phyloP scores from a whole-genome alignment of 306 rosid genomes.

The Malus domestica region DNA sequence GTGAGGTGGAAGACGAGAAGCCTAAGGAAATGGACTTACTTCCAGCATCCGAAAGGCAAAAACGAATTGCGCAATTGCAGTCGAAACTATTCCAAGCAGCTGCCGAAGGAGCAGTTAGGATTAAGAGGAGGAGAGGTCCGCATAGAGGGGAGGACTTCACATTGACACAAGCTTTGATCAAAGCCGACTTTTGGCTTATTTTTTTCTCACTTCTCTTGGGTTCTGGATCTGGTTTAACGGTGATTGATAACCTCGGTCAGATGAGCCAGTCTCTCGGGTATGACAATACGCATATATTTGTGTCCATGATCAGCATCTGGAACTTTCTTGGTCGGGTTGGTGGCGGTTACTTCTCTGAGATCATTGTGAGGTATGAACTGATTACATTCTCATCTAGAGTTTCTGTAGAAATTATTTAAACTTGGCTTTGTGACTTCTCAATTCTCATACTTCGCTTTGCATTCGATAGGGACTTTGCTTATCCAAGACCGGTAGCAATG shows the following conservation, averaged over 20 bases:
- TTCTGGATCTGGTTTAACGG: slow-evolving; percentile 87
- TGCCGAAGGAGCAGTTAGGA: slow-evolving; percentile 82
- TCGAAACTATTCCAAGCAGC: slow-evolving; percentile 53
- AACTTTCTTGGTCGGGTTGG: slow-evolving; percentile 96
- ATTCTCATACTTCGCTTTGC: slow-evolving; percentile 6
- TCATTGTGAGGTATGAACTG: slow-evolving; percentile 60
- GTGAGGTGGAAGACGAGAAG: slow-evolving; percentile 50
- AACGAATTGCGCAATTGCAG: slow-evolving; percentile 52
- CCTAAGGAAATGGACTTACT: slow-evolving; percentile 44
- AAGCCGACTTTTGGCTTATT: slow-evolving; percentile 93
- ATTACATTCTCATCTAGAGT: neutral
- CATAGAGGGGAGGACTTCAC: slow-evolving; percentile 90
- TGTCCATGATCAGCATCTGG: slow-evolving; percentile 91
- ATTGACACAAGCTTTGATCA: slow-evolving; percentile 74
- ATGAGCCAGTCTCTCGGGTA: slow-evolving; percentile 74
- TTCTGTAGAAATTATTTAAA: neutral
- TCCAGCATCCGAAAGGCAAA: slow-evolving; percentile 56
- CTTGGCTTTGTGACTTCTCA: neutral
- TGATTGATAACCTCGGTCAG: slow-evolving; percentile 87
- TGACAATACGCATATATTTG: slow-evolving; percentile 59
- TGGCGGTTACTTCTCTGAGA: slow-evolving; percentile 84
- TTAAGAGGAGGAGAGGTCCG: slow-evolving; percentile 78
- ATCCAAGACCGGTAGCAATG: slow-evolving; percentile 75
- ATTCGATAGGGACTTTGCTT: slow-evolving; percentile 60
- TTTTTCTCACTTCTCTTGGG: slow-evolving; percentile 75